Percentiles rank a stretch among this genome's conserved stretches.
Evolutionary conservation across 331 rosid species (phyloP).

Genomic region (Pyracantha coccinea): DNA sequence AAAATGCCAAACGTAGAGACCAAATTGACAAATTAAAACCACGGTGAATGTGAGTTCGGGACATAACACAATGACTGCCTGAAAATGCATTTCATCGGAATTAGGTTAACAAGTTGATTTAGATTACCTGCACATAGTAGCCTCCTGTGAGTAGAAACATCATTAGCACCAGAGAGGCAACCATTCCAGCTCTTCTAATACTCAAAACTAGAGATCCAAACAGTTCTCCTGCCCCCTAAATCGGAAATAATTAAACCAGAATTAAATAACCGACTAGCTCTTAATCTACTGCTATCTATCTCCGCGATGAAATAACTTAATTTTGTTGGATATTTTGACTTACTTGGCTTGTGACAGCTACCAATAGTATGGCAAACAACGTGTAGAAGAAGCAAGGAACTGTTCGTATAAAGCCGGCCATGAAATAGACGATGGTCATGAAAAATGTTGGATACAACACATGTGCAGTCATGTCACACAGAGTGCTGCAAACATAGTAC

Average conservation of each 20-base stretch:
- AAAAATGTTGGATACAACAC: constrained; percentile 70
- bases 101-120: not conserved
- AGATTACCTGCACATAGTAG: constrained; percentile 74
- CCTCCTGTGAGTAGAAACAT: constrained; percentile 89
- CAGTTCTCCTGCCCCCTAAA: constrained; percentile 85
- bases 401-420: constrained; percentile 81
- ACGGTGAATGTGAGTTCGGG: not conserved
- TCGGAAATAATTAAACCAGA: not conserved
- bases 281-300: too few relatives aligned
- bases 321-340: constrained; percentile 5
- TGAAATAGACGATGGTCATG: constrained; percentile 73
- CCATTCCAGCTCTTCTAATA: constrained; percentile 68
- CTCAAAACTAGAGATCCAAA: constrained; percentile 90
- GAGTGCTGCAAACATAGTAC: constrained; percentile 77
- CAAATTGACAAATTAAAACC: too few relatives aligned
- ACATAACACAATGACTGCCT: too few relatives aligned
- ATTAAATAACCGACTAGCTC: not conserved
- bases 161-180: constrained; percentile 82
- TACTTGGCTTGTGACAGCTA: constrained; percentile 90
- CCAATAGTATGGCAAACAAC: constrained; percentile 42
- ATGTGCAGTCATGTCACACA: constrained; percentile 90
- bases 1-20: not conserved
- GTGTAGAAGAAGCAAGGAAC: constrained; percentile 66
- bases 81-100: too few relatives aligned
- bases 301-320: not conserved